Evolutionary conservation across 768 basidiomycete genomes (phyloP).

Genomic region (Phallus indusiatus): DNA sequence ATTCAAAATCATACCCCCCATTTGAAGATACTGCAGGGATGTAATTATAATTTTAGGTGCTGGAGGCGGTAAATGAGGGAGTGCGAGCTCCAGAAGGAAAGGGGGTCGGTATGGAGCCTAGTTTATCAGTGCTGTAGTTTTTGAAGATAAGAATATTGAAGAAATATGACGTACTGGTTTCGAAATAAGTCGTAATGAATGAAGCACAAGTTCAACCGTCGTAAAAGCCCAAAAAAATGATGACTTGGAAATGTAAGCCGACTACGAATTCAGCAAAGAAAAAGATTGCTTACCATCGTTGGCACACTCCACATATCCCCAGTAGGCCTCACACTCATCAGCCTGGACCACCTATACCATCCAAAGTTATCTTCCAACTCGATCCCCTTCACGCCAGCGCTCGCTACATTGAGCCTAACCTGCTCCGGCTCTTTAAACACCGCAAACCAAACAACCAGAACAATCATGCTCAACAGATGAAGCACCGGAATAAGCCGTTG

Average conservation of each 20-base stretch:
- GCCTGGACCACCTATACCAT: conserved; percentile 58
- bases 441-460: conserved; percentile 57
- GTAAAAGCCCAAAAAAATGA: conserved; percentile 73
- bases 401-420: conserved; percentile 12
- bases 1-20: conserved; percentile 59
- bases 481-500: conserved; percentile 58
- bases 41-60: conserved; percentile 54
- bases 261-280: not conserved
- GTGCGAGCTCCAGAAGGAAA: conserved; percentile 44
- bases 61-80: conserved; percentile 59
- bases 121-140: conserved; percentile 32
- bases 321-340: conserved; percentile 31
- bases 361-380: conserved; percentile 21
- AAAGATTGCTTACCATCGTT: conserved; percentile 40
- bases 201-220: conserved; percentile 59
- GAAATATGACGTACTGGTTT: conserved; percentile 45
- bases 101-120: conserved; percentile 40
- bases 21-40: conserved; percentile 55
- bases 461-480: conserved; percentile 58
- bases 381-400: not conserved
- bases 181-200: conserved; percentile 62
- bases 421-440: conserved; percentile 52
- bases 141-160: not conserved
- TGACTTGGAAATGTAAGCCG: conserved; percentile 34
- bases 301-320: conserved; percentile 37